Evolutionary conservation across 1,139 yeast species (phyloP), one percentile per base, ranked within the genome.

Genomic region (Protomyces pachydermus): DNA sequence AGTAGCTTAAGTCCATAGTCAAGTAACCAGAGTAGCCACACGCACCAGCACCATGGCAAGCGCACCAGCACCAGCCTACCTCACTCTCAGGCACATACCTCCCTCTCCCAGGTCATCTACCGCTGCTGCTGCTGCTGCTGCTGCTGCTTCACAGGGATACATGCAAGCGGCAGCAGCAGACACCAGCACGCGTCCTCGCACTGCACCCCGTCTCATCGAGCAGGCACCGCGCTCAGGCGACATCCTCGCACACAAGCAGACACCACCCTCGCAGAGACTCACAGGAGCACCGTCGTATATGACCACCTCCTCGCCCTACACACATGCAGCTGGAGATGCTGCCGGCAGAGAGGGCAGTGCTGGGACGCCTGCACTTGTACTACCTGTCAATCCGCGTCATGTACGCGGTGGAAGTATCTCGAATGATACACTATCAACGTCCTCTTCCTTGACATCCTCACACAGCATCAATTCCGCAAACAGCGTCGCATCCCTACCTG

Each of bases 331-430:
- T 12, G 35, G n/a, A 16, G 54, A 50, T 28, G 32, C 32, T 28
- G 32, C 32, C 42, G 42, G 16, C 4, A 9, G 4, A n/a, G 16
- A 37, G 9, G 9, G 42, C 8, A 6, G 5, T 9, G 38, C 28
- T 16, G 39, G 34, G n/a, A 20, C 53, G 14, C 62, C 56, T 8
- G 54, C 56, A 16, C 42, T 39, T 12, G 56, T 58, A 3, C 23
- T 28, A 20, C 62, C 62, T 16, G 18, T 39, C 14, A 58, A 58
- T 32, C 62, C 62, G 5, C 62, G 45, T 25, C 62, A 58, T 38
- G 62, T 58, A 14, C 56, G 62, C 28, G 62, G 62, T 10, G 62
- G 62, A 3, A 20, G 55, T 2, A 52, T 58, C 35, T 12, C 35
- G 6, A 38, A 48, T 3, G 55, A 50, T 28, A 14, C 38, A 48